These are phyloP conservation scores for Dryas integrifolia DNA, from an alignment of 331 rosid species.

Conservation along the genomic window DNA sequence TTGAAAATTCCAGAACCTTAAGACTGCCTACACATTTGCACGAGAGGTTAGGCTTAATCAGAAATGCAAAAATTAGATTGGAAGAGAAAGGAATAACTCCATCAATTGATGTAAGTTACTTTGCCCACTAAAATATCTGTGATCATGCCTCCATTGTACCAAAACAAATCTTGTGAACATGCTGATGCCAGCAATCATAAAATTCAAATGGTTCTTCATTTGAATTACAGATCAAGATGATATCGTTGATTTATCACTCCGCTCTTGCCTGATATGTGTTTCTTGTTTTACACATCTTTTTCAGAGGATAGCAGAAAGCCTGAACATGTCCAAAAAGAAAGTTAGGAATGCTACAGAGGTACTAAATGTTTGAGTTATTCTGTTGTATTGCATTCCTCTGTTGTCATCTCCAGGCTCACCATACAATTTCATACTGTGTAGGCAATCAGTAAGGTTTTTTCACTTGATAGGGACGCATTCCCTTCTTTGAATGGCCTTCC, in stretches of 20 bases:
- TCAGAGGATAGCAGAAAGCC: slow-evolving; percentile 80
- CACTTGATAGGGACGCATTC: slow-evolving; percentile 89
- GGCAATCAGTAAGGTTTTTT: slow-evolving; percentile 75
- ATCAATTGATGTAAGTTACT: slow-evolving; percentile 76
- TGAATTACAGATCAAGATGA: background rate
- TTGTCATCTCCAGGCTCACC: slow-evolving; percentile 12
- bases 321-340: slow-evolving; percentile 90
- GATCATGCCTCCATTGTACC: background rate
- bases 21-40: slow-evolving; percentile 85
- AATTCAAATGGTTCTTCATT: background rate
- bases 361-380: slow-evolving; percentile 27
- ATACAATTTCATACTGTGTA: slow-evolving; percentile 18
- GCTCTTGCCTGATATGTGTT: slow-evolving; percentile 9
- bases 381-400: background rate
- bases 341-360: slow-evolving; percentile 95
- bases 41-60: slow-evolving; percentile 81
- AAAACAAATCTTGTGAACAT: background rate
- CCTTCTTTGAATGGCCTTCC: slow-evolving; percentile 95
- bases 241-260: background rate
- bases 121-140: slow-evolving; percentile 4
- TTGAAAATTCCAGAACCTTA: slow-evolving; percentile 85
- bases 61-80: slow-evolving; percentile 70
- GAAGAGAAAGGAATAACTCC: slow-evolving; percentile 89
- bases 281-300: slow-evolving; percentile 19
- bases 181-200: slow-evolving; percentile 9